Conservation (phyloP, 345 rosid species). For the Arabis hirsuta region DNA sequence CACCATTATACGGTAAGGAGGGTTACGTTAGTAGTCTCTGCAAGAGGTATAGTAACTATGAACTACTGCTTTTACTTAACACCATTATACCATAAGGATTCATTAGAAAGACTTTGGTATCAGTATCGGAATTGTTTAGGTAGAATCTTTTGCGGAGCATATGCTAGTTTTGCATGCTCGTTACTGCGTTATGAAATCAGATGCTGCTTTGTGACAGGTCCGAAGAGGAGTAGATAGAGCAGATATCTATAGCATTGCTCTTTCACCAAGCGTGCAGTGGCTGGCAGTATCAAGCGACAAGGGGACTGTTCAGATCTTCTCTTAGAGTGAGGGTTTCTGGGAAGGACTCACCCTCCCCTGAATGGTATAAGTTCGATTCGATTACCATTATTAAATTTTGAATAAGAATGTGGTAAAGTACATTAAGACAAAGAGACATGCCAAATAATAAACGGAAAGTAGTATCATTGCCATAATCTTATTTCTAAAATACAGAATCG, state of each 20-base stretch:
- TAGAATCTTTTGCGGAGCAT: background rate
- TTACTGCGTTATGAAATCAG: background rate
- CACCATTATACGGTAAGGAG: no score
- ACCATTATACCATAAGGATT: background rate
- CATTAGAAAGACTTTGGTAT: conserved; percentile 14
- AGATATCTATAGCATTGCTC: no score
- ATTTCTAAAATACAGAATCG: conserved; percentile 16
- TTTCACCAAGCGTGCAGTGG: no score
- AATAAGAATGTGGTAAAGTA: conserved; percentile 11
- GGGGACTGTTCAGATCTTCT: no score
- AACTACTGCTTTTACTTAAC: conserved; percentile 25
- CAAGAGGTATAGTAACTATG: conserved; percentile 69
- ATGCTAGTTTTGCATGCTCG: background rate
- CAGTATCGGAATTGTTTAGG: background rate
- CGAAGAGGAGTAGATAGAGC: no score
- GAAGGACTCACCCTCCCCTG: conserved; percentile 64
- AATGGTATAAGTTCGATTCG: background rate
- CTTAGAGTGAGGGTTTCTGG: conserved; percentile 81
- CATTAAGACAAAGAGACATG: no score
- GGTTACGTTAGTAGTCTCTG: no score
- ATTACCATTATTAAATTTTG: background rate
- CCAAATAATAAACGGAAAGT: background rate
- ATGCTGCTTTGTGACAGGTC: no score
- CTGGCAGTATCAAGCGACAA: no score
- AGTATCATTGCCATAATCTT: conserved; percentile 10